These are phyloP conservation scores for Cymbopogon citratus DNA, from an alignment of 176 grass and related monocot species.

Conservation along the genomic window DNA sequence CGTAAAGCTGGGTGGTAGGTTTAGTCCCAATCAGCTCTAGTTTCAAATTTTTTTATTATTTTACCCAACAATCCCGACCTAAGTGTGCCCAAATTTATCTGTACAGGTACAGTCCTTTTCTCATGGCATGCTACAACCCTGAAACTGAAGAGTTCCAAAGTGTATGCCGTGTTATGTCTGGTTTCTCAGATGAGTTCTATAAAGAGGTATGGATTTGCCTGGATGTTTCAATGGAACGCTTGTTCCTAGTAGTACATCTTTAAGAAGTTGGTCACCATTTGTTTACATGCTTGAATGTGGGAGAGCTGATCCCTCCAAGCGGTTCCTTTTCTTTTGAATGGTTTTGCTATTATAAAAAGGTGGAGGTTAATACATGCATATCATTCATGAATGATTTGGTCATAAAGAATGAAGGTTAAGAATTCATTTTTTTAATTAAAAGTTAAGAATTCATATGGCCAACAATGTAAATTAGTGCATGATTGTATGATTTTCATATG, in stretches of 20 bases:
- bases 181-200: constrained; percentile 90
- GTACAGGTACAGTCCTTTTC: constrained; percentile 90
- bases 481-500: neutral
- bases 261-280: neutral
- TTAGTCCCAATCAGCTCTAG: neutral
- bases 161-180: constrained; percentile 90
- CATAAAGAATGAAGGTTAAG: neutral
- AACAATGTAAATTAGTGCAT: neutral
- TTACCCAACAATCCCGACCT: neutral
- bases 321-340: neutral
- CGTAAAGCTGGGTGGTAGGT: constrained; percentile 85
- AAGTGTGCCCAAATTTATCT: constrained; percentile 12
- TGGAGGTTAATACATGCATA: neutral
- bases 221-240: neutral
- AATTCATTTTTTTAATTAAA: neutral
- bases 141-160: constrained; percentile 90
- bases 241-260: constrained; percentile 17
- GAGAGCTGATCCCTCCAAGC: neutral
- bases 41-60: constrained; percentile 6
- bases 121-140: constrained; percentile 97
- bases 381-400: neutral
- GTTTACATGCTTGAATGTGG: neutral
- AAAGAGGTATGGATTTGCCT: constrained; percentile 59
- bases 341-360: neutral
- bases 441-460: neutral